Base-by-base conservation (phyloP, 1,284 basidiomycete species). In the Naganishia liquefaciens region DNA sequence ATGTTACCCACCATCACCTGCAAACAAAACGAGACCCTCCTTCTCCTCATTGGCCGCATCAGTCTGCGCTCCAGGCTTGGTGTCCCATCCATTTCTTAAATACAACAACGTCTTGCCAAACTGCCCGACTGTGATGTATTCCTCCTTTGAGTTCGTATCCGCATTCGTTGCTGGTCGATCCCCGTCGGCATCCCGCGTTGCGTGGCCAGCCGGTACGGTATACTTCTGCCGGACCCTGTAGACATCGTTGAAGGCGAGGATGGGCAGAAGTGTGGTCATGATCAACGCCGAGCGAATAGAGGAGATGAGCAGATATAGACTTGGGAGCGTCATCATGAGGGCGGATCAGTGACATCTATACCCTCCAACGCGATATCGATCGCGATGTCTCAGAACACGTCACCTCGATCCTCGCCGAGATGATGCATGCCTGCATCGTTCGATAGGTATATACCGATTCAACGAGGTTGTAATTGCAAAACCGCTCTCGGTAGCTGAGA, bases 21-120 rank as follows among this genome's bases (percentile, higher is more conserved):
- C 93, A 78, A 95, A 96, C 2, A 96, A 79, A 0, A 88, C 82
- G 3, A 96, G 80, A 0, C 93, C 92, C 69, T 91, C 88, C 66
- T 80, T 81, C 53, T 80, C 78, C 69, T 86, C 84, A 64, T 82
- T 77, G n/a, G 40, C 17, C 6, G 55, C 61, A 7, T 50, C 68
- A 30, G 39, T 50, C 53, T 39, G 63, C 25, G 11, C 44, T 19
- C 25, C 44, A 30, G 19, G 52, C 58, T 52, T 40, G 19, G 25
- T 17, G 3, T 37, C 27, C 79, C 79, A 80, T 50, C 70, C 58
- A 17, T 69, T 69, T n/a, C 78, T 67, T 13, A 75, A 65, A 5
- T 66, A 60, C 25, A 74, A 62, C 11, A 80, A 61, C 47, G 79
- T 76, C 46, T 76, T 71, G 2, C 75, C 81, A 65, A 82, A 82